Evolutionary conservation across 2,329 filamentous ascomycete genomes (phyloP), one percentile per base, ranked within the genome.

Genomic region (Nemania bipapillata): DNA sequence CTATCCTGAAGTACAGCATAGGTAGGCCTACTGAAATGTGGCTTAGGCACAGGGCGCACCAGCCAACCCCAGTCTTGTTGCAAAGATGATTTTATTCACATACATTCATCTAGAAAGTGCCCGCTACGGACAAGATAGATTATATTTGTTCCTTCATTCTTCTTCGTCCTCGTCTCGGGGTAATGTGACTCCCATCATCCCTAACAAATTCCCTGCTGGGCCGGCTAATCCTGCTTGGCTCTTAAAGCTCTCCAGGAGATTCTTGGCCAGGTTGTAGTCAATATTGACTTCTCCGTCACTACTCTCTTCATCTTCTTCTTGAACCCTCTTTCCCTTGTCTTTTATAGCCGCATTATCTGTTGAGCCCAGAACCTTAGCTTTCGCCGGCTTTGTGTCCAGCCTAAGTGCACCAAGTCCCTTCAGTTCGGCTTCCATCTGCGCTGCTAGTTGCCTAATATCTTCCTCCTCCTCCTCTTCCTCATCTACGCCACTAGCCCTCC

Each of bases 161-260:
- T 81, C 81, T 40, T 88, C 86, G 28, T 87, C 89, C 68, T 95
- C 93, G 75, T 97, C 93, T 68, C 92, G 86, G 0, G 95, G 95
- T 67, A 97, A 83, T 47, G 88, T 86, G 72, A 97, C 84, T 0
- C 94, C 94, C 90, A 98, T 91, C 81, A 96, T 87, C 6, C 90
- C 91, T 75, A 99, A 86, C 68, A 99, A 83, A 77, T 97, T 98
- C 0, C 94, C 90, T 1, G 92, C 92, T 0, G 96, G 96, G 0
- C 96, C 96, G 35, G 93, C 86, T 83, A 91, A 88, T 12, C 96
- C 96, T 20, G 85, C 93, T 79, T 98, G 95, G 17, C 92, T 91
- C 77, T 97, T 96, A 81, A 99, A 94, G 74, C 93, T 95, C 79
- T 97, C 93, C 1, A 99, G 84, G 63, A 99, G 84, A 76, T 98